Evolutionary conservation across 768 basidiomycete species (phyloP).

Genomic region (Brasilioporus rufonigricans): DNA sequence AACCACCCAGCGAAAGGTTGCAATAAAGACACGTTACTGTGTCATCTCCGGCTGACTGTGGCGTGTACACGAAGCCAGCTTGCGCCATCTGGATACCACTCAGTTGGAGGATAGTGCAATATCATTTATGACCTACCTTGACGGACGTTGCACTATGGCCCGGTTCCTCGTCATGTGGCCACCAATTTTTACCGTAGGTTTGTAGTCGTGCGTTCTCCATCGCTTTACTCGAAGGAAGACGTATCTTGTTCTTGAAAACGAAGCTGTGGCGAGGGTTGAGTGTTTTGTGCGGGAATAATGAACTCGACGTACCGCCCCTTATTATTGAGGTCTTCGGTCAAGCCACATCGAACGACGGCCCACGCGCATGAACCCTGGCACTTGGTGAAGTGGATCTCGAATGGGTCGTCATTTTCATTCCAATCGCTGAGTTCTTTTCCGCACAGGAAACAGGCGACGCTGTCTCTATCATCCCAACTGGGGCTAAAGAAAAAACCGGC

Average conservation of each 20-base stretch:
- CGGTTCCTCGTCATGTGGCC: slow-evolving; percentile 65
- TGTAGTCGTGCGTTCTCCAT: slow-evolving; percentile 74
- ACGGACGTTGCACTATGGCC: slow-evolving; percentile 70
- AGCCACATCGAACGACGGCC: slow-evolving; percentile 76
- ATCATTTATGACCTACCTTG: slow-evolving; percentile 44
- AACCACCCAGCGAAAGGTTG: slow-evolving; percentile 72
- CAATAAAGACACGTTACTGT: slow-evolving; percentile 87
- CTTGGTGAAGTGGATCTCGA: slow-evolving; percentile 75
- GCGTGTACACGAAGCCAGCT: slow-evolving; percentile 84
- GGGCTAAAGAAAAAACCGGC: slow-evolving; percentile 90
- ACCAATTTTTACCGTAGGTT: slow-evolving; percentile 71
- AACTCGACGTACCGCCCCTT: slow-evolving; percentile 49
- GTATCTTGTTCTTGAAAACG: slow-evolving; percentile 52
- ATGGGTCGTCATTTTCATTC: slow-evolving; percentile 84
- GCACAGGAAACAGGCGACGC: slow-evolving; percentile 83
- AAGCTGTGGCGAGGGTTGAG: slow-evolving; percentile 42
- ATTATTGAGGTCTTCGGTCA: slow-evolving; percentile 54
- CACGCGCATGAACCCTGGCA: slow-evolving; percentile 69
- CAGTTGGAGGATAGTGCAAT: background rate
- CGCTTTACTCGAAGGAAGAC: slow-evolving; percentile 61
- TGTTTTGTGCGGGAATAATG: background rate
- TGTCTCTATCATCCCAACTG: slow-evolving; percentile 63
- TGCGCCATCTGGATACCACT: slow-evolving; percentile 60
- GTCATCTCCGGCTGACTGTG: slow-evolving; percentile 68
- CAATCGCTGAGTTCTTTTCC: slow-evolving; percentile 80